Evolutionary conservation across 305 asterid species (phyloP), one percentile per base, ranked within the genome.

Genomic region (Fraxinus xanthoxyloides): DNA sequence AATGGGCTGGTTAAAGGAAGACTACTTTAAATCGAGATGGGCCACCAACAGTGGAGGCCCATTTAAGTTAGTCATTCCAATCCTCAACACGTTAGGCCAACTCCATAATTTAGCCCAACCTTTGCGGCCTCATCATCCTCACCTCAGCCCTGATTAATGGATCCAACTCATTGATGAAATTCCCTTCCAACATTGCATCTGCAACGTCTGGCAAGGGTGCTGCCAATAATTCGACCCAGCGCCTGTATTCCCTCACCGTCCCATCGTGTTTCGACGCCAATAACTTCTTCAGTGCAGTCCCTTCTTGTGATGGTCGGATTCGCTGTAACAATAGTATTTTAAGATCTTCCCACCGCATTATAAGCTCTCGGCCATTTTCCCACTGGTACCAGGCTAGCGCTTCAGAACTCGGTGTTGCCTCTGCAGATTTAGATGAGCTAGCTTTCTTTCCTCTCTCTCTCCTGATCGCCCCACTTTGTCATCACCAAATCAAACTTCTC

Each of bases 31-130:
- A 0, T 12, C 15, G 1, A 0, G n/a, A 2, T 12, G 0, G n/a
- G 5, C 56, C n/a, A 0, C 0, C 0, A 0, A 12, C 0, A 1
- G 17, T 2, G 0, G 2, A 3, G 19, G 56, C n/a, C 2, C 1
- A 0, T 2, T 46, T 46, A 0, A 7, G 7, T 0, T 2, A 6
- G 2, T 36, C 43, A 36, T 36, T 36, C 0, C 10, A 10, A 2
- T 36, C 43, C 43, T 36, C 43, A 1, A 36, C 43, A 0, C 43
- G 9, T 36, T 36, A 2, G 43, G 43, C 43, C 10, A 36, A 0
- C 1, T 36, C 43, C 43, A 7, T 36, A 7, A 36, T 36, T 36
- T 0, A 10, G 56, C n/a, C n/a, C n/a, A 46, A 3, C 0, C 56
- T 19, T 0, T 9, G n/a, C 0, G 56, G 56, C 1, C 31, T 28